Evolutionary conservation across 2,329 filamentous ascomycete genomes (phyloP), one percentile per base, ranked within the genome.

Genomic region (Neofusicoccum laricinum): DNA sequence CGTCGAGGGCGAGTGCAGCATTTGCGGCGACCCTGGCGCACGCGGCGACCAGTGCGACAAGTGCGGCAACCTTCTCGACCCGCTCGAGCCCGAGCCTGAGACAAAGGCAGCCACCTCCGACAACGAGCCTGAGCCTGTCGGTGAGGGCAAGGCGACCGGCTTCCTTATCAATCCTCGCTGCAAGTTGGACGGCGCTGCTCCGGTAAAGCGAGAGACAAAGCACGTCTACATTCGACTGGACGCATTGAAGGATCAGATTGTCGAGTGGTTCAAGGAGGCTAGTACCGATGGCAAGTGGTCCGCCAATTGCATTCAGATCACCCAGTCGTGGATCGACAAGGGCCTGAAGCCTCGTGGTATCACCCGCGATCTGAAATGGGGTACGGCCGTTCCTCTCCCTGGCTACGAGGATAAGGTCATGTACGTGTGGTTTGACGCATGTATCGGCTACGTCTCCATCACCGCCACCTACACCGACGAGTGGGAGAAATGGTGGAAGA

Each of bases 401-500:
- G 87, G 84, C 12, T 90, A 88, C 71, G 86, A 89, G 68, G 83
- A 89, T 68, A 91, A 91, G 81, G 94, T 97, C 67, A 88, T 97
- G 69, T 97, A 97, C 73, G 93, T 97, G 66, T 91, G 90, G 92
- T 92, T 97, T 74, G 92, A 96, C 75, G 92, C 92, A 63, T 95
- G 91, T 77, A 95, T 97, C 72, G 93, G 93, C 19, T 97, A 97
- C 75, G 89, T 93, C n/a, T 96, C 92, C 1, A 97, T 97, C 70
- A 97, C 93, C 1, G 92, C 91, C 68, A 93, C 88, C 71, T 96
- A 96, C 77, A 97, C 93, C 4, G 85, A 88, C 49, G 84, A 96
- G 67, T 97, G 93, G 93, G 88, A 96, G 80, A 85, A 91, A 73
- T 97, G 93, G 93, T 97, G 93, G 93, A 88, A 90, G 73, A 90